Evolutionary conservation across 164 flowering plant species (phyloP).

Genomic region (Nymphaea thermarum): DNA sequence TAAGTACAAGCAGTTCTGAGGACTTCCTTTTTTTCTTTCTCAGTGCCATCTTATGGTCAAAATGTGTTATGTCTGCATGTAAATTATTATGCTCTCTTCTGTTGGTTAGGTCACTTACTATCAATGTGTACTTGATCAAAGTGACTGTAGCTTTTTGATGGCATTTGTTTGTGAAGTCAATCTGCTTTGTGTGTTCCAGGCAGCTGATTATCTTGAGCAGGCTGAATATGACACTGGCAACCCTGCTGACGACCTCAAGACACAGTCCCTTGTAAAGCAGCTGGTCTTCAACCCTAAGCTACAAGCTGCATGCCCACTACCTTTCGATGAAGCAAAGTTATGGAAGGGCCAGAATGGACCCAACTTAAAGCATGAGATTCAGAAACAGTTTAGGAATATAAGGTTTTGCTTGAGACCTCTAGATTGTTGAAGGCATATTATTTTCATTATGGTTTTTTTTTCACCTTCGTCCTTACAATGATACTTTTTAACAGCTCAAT

Average conservation of each 20-base stretch:
- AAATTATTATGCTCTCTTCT: no score
- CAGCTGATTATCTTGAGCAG: constrained; percentile 80
- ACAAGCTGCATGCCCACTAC: constrained; percentile 84
- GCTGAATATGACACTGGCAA: constrained; percentile 94
- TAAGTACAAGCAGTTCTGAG: no score
- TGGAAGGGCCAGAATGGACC: constrained; percentile 97
- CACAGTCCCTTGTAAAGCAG: constrained; percentile 69
- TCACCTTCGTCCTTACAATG: neutral
- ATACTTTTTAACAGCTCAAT: constrained; percentile 42
- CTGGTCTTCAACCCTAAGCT: constrained; percentile 60
- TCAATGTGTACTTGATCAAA: no score
- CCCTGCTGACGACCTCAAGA: constrained; percentile 66
- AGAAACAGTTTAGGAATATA: constrained; percentile 82
- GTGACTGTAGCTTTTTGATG: no score
- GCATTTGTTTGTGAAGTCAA: neutral
- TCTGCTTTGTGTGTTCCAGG: constrained; percentile 27
- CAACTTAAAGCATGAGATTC: constrained; percentile 74
- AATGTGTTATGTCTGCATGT: no score
- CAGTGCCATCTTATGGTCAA: no score
- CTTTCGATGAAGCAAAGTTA: constrained; percentile 95
- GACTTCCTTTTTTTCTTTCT: no score
- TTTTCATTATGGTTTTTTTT: neutral
- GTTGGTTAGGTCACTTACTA: no score
- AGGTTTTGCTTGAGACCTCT: constrained; percentile 30
- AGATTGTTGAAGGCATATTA: neutral